Conservation (phyloP, 2,329 filamentous ascomycete species). For the Fusarium sp. region DNA sequence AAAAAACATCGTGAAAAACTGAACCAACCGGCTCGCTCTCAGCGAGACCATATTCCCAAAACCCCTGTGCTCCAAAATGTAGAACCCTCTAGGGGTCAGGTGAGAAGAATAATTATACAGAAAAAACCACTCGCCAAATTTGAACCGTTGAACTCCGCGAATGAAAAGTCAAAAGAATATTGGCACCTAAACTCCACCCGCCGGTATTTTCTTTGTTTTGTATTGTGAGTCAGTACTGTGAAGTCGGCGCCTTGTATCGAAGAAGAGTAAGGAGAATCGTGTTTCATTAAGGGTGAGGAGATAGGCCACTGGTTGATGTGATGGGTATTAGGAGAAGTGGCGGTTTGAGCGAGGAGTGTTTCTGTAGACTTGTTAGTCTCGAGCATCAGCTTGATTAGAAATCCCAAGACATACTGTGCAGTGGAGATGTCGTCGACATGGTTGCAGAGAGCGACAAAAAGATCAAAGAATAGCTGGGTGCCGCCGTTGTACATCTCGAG, state of each 20-base stretch:
- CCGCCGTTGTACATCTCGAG: conserved; percentile 92
- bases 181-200: conserved; percentile 35
- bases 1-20: conserved; percentile 33
- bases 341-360: conserved; percentile 65
- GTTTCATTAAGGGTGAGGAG: conserved; percentile 47
- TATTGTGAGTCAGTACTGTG: conserved; percentile 29
- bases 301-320: background rate
- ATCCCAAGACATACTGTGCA: conserved; percentile 63
- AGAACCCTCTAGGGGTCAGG: conserved; percentile 23
- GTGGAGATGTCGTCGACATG: conserved; percentile 81
- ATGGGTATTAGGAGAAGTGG: conserved; percentile 51
- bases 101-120: conserved; percentile 56
- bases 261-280: conserved; percentile 18
- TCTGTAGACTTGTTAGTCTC: conserved; percentile 37
- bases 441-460: conserved; percentile 94
- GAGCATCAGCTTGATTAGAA: background rate
- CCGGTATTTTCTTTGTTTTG: conserved; percentile 42
- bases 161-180: conserved; percentile 16
- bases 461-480: conserved; percentile 87
- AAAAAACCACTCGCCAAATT: conserved; percentile 36
- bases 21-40: conserved; percentile 20
- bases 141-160: conserved; percentile 29
- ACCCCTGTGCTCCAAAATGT: conserved; percentile 31
- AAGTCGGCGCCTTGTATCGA: conserved; percentile 28
- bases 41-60: conserved; percentile 25